Evolutionary conservation across 2,329 filamentous ascomycete genomes (phyloP).

Genomic region (Monosporascus cannonballus): DNA sequence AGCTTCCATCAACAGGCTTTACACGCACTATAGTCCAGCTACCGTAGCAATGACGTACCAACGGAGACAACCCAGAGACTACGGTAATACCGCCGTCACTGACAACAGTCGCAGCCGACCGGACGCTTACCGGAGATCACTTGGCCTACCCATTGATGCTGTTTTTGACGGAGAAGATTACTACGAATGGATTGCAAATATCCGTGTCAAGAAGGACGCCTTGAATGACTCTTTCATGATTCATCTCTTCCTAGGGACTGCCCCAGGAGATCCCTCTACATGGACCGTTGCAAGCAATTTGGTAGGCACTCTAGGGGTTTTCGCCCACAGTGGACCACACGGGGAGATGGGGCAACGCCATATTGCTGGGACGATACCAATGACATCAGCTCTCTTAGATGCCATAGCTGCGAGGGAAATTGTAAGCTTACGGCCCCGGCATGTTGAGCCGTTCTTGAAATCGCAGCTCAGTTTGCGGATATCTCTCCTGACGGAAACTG

Average conservation of each 20-base stretch:
- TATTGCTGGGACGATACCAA: slow-evolving; percentile 43
- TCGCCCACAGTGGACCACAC: slow-evolving; percentile 29
- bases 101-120: not conserved
- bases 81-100: slow-evolving; percentile 10
- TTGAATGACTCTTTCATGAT: slow-evolving; percentile 57
- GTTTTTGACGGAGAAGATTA: slow-evolving; percentile 38
- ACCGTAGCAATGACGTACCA: slow-evolving; percentile 19
- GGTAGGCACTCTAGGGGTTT: slow-evolving; percentile 56
- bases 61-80: not conserved
- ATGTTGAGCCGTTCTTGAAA: slow-evolving; percentile 36
- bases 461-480: slow-evolving; percentile 30
- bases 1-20: slow-evolving; percentile 53
- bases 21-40: slow-evolving; percentile 43
- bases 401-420: slow-evolving; percentile 32
- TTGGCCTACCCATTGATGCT: slow-evolving; percentile 20
- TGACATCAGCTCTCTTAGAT: slow-evolving; percentile 43
- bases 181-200: slow-evolving; percentile 63
- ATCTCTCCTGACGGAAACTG: slow-evolving; percentile 20
- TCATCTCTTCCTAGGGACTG: slow-evolving; percentile 60
- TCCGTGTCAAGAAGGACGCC: slow-evolving; percentile 55
- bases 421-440: slow-evolving; percentile 28
- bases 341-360: slow-evolving; percentile 27
- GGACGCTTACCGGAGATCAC: slow-evolving; percentile 5
- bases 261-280: slow-evolving; percentile 33
- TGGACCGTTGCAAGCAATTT: slow-evolving; percentile 52